A percentile compares a stretch with the other conserved stretches of the same genome.
phyloP scores from a whole-genome alignment of 352 stramenopile species.

The Pythium volutum region DNA sequence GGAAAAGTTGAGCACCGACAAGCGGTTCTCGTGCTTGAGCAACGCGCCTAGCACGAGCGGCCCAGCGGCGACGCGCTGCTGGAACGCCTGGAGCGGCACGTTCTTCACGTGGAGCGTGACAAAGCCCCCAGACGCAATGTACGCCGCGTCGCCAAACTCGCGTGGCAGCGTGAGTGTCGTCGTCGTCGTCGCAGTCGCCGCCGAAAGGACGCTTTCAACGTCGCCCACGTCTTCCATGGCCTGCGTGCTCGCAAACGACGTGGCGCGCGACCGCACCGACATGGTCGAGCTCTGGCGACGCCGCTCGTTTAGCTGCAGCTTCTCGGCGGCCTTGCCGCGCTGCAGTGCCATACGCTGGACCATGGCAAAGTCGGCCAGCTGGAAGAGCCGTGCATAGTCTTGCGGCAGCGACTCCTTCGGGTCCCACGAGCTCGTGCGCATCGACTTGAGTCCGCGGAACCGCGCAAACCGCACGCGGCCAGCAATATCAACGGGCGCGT shows the following conservation, averaged over 20 bases:
- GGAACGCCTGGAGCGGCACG: slow-evolving; percentile 55
- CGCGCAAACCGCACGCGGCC: slow-evolving; percentile 76
- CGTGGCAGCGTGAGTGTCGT: slow-evolving; percentile 30
- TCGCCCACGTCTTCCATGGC: slow-evolving; percentile 79
- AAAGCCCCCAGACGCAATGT: slow-evolving; percentile 92
- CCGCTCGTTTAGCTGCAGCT: slow-evolving; percentile 62
- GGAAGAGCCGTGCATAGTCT: slow-evolving; percentile 96
- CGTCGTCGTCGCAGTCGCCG: not conserved
- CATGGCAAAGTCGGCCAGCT: slow-evolving; percentile 95
- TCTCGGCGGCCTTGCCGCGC: slow-evolving; percentile 69
- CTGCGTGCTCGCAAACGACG: slow-evolving; percentile 50
- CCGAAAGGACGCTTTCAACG: slow-evolving; percentile 28
- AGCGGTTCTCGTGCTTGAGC: slow-evolving; percentile 96
- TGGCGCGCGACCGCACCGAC: slow-evolving; percentile 44
- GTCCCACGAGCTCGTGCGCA: slow-evolving; percentile 96
- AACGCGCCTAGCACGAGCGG: slow-evolving; percentile 82
- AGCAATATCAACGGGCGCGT: slow-evolving; percentile 53
- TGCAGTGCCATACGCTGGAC: slow-evolving; percentile 90
- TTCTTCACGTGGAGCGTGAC: slow-evolving; percentile 87
- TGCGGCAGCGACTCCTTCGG: slow-evolving; percentile 97
- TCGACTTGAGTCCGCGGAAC: slow-evolving; percentile 96
- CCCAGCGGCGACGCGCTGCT: slow-evolving; percentile 52
- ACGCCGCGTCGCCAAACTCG: slow-evolving; percentile 78
- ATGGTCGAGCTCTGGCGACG: slow-evolving; percentile 43
- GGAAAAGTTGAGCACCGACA: slow-evolving; percentile 98